A percentile compares a stretch with the other conserved stretches of the same genome.
Evolutionary conservation across 176 grass and related monocot genomes (phyloP).

Genomic region (Oryza meyeriana): DNA sequence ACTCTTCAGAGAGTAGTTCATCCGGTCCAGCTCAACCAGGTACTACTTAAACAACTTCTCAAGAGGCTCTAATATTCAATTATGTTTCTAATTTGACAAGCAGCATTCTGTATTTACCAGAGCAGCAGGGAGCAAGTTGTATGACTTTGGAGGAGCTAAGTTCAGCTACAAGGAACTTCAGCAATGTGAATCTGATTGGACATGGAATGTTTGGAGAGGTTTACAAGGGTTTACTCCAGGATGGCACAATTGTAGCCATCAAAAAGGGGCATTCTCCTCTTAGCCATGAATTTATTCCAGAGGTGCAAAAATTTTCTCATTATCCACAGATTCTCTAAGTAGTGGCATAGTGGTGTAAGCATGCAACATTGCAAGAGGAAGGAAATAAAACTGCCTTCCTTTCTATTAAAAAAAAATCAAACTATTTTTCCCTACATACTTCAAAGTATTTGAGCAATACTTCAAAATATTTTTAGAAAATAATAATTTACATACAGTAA

Average conservation of each 20-base stretch:
- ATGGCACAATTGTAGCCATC: slow-evolving; percentile 84
- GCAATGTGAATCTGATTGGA: slow-evolving; percentile 64
- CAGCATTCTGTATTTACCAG: slow-evolving; percentile 22
- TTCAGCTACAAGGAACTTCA: slow-evolving; percentile 76
- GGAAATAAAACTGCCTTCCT: background rate
- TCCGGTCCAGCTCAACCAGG: slow-evolving; percentile 70
- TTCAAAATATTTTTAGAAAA: background rate
- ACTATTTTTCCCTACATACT: background rate
- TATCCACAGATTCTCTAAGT: slow-evolving; percentile 23
- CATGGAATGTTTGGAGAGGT: slow-evolving; percentile 88
- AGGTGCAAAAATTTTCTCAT: slow-evolving; percentile 49
- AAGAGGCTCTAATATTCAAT: background rate
- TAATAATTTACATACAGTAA: background rate
- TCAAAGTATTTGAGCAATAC: background rate
- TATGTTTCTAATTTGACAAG: slow-evolving; percentile 8
- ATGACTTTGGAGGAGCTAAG: slow-evolving; percentile 73
- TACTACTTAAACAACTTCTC: slow-evolving; percentile 30
- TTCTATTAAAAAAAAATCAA: slow-evolving; percentile 6
- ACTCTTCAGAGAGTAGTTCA: slow-evolving; percentile 76
- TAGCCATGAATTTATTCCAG: slow-evolving; percentile 76
- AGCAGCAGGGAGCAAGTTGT: slow-evolving; percentile 51
- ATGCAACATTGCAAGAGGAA: background rate
- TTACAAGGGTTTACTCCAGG: slow-evolving; percentile 84
- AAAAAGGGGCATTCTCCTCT: slow-evolving; percentile 70
- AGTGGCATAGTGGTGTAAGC: background rate